phyloP scores from a whole-genome alignment of 2,329 filamentous ascomycete genomes.

The Kalaharituber pfeilii region DNA sequence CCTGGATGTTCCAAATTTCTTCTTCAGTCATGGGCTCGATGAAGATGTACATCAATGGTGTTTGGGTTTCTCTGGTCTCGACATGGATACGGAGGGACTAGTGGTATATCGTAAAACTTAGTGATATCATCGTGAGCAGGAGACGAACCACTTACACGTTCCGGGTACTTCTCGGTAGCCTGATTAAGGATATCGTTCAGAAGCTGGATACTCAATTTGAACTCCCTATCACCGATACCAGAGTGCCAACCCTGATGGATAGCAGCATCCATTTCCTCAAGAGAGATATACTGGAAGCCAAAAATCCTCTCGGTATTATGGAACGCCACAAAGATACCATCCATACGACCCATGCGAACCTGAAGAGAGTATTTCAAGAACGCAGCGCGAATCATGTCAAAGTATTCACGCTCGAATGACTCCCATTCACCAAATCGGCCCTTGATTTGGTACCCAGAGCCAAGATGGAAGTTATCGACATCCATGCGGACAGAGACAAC shows the following conservation, averaged over 20 bases:
- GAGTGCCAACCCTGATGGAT: conserved; percentile 45
- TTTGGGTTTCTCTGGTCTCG: conserved; percentile 47
- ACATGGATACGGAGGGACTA: conserved; percentile 62
- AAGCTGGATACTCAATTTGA: conserved; percentile 60
- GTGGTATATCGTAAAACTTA: conserved; percentile 4
- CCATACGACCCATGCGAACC: conserved; percentile 94
- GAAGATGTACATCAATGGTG: conserved; percentile 71
- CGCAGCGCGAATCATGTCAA: conserved; percentile 85
- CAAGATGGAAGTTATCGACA: conserved; percentile 49
- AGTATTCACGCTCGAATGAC: conserved; percentile 90
- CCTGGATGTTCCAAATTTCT: conserved; percentile 58
- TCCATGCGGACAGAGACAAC: conserved; percentile 89
- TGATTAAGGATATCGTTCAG: conserved; percentile 64
- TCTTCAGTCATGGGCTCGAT: conserved; percentile 63
- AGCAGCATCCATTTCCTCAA: conserved; percentile 74
- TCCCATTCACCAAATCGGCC: conserved; percentile 59
- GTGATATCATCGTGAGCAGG: neutral
- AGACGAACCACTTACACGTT: conserved; percentile 31
- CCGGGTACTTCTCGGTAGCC: conserved; percentile 57
- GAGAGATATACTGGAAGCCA: conserved; percentile 83
- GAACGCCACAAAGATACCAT: conserved; percentile 92
- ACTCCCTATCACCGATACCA: conserved; percentile 68
- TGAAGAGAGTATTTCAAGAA: conserved; percentile 95
- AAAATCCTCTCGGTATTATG: conserved; percentile 94
- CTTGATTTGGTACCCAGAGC: conserved; percentile 74